Evolutionary conservation across 176 grass and related monocot species (phyloP), one percentile per base, ranked within the genome.

Genomic region (Cenchrus americanus): DNA sequence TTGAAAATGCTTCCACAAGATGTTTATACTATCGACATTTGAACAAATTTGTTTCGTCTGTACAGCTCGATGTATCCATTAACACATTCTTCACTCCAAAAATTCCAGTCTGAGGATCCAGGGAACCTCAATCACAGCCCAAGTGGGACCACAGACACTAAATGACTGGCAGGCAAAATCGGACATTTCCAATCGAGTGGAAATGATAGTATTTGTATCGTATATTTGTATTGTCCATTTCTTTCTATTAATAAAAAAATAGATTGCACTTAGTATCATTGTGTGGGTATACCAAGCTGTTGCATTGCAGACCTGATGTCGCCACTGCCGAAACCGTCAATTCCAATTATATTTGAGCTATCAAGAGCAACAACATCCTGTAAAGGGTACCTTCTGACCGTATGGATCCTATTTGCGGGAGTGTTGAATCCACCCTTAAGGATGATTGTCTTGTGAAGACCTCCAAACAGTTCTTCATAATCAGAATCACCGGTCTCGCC

Each of bases 401-500:
- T 57, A 60, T 91, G 92, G 30, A 94, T 81, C 65, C 82, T 81
- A 76, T 94, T 97, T 81, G 95, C 83, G 23, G 86, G 75, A 57
- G 66, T 86, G 67, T 91, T 94, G 46, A 99, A 93, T 15, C 82
- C 69, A 10, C 93, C 93, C 80, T 94, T 96, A 72, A 99, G 85
- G 41, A 99, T 92, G 27, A 94, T 68, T 32, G 89, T 96, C 88
- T 92, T 99, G 78, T 99, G 91, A 57, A 94, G 65, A 13, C 93
- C 93, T 70, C 92, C 87, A 49, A 99, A 92, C 78, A 99, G 55
- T 68, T 91, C 93, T 63, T 96, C 96, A 37, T 92, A 92, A 82
- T 99, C 96, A 59, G 96, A 89, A 69, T 96, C 96, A 43, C 96
- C 96, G 26, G 78, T 96, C 84, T 94, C 96, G 2, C 96, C 96